Evolutionary conservation across 2,329 filamentous ascomycete species (phyloP), one percentile per base, ranked within the genome.

Genomic region (Diaporthe citrichinensis): DNA sequence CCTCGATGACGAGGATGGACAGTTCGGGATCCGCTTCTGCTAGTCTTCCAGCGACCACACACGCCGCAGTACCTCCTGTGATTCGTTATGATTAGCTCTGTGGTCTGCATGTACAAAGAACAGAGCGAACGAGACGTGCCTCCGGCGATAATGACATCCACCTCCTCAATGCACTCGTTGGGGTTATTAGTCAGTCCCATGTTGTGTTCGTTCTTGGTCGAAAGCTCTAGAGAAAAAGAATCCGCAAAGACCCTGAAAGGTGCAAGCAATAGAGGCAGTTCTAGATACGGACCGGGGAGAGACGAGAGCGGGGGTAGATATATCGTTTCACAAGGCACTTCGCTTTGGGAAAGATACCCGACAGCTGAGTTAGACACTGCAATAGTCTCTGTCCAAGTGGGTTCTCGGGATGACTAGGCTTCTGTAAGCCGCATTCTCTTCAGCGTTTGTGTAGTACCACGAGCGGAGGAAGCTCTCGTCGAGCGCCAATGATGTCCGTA

Each of bases 1-100:
- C 83, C 79, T 92, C 90, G 62, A 91, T 86, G 14, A 92, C 81
- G 20, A 91, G 82, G 61, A 91, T 87, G 28, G 85, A 86, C 2
- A 90, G 82, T 31, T 82, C 82, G 0, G 87, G 87, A 73, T 87
- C 87, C 68, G 89, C 85, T 0, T 87, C 87, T 8, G 88, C 87
- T 2, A 91, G 84, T 62, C 89, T 83, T 4, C 84, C 86, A 10
- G 89, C 88, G 36, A 89, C 81, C 20, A 89, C 84, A 77, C 87
- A 88, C 31, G 86, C 88, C 34, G 88, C 86, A 4, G 87, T 84
- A 15, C 88, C 88, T 82, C 86, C 85, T 84, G 72, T 3, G 44
- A n/a, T 28, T 17, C 31, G 12, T 55, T 53, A n/a, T n/a, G 65
- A n/a, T 77, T 10, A 72, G 59, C 17, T 44, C 44, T 2, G n/a